phyloP scores from a whole-genome alignment of 179 eudicot species.

The Silene noctiflora region DNA sequence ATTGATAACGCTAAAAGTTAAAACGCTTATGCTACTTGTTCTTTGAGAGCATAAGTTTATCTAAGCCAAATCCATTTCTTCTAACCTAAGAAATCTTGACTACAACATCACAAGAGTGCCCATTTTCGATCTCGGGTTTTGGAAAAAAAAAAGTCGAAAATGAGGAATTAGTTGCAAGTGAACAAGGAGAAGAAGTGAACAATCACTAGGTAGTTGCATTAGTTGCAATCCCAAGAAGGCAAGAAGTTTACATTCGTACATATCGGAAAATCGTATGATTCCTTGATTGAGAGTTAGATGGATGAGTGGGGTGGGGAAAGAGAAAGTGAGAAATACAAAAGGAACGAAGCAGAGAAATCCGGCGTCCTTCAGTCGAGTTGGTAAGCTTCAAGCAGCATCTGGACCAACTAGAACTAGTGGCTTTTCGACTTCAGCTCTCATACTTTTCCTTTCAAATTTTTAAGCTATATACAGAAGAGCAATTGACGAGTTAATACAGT shows the following conservation, averaged over 20 bases:
- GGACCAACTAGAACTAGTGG: constrained; percentile 11
- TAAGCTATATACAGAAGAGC: constrained; percentile 50
- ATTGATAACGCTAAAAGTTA: too few species aligned
- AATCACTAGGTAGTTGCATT: constrained; percentile 6
- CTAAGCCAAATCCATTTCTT: too few species aligned
- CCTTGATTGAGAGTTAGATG: constrained; percentile 8
- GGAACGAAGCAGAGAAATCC: constrained; percentile 14
- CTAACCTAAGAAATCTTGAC: too few species aligned
- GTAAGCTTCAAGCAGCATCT: constrained; percentile 12
- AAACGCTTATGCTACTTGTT: too few species aligned
- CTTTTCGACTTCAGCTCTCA: constrained; percentile 1
- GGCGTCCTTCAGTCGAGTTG: constrained; percentile 21
- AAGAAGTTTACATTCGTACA: not conserved
- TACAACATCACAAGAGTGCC: too few species aligned
- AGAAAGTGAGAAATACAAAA: constrained; percentile 3
- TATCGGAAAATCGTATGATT: constrained; percentile 1
- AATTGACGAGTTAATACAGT: not conserved
- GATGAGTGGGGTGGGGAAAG: not conserved
- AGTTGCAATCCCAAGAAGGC: not conserved
- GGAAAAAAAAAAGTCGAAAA: not conserved
- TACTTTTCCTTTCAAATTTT: constrained; percentile 72
- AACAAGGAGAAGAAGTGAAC: not conserved
- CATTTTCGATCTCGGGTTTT: too few species aligned
- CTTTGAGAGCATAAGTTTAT: too few species aligned
- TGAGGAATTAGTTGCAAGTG: not conserved